Evolutionary conservation across 495 filamentous ascomycete species (phyloP).

Genomic region (Pyrenopolyporus hunteri): DNA sequence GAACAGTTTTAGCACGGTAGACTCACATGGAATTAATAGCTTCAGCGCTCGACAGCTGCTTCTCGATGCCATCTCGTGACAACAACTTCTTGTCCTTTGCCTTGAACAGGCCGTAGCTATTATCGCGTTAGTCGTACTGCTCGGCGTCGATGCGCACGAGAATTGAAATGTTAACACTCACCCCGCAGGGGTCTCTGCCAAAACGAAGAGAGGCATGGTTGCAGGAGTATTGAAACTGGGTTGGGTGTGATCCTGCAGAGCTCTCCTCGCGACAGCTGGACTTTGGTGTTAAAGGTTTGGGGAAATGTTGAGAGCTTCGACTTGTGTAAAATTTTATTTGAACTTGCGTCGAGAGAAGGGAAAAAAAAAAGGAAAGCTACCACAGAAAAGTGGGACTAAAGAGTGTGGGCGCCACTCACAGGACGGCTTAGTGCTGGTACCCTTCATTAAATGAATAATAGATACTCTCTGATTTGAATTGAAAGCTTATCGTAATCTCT

Average conservation of each 20-base stretch:
- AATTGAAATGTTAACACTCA: slow-evolving; percentile 40
- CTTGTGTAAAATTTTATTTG: slow-evolving; percentile 36
- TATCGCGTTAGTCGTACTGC: slow-evolving; percentile 31
- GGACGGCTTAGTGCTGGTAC: not conserved
- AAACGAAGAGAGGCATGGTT: slow-evolving; percentile 77
- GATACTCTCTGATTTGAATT: not conserved
- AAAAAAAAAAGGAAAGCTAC: slow-evolving; percentile 36
- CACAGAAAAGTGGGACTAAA: slow-evolving; percentile 25
- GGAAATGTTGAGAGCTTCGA: slow-evolving; percentile 15
- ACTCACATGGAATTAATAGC: slow-evolving; percentile 86
- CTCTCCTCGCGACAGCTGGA: slow-evolving; percentile 31
- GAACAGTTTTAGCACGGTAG: not conserved
- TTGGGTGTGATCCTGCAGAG: slow-evolving; percentile 35
- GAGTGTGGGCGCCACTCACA: slow-evolving; percentile 32
- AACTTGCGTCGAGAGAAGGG: not conserved
- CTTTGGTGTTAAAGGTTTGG: slow-evolving; percentile 13
- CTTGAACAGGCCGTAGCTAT: slow-evolving; percentile 91
- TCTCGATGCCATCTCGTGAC: slow-evolving; percentile 76
- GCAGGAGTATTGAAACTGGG: slow-evolving; percentile 25
- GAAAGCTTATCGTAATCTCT: not conserved
- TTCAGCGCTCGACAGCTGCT: slow-evolving; percentile 79
- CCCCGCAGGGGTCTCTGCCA: slow-evolving; percentile 93
- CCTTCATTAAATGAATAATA: not conserved
- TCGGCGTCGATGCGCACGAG: slow-evolving; percentile 11
- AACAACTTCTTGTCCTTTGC: slow-evolving; percentile 97